Conservation (phyloP, 2,329 filamentous ascomycete genomes). For the Phialocephala subalpina region DNA sequence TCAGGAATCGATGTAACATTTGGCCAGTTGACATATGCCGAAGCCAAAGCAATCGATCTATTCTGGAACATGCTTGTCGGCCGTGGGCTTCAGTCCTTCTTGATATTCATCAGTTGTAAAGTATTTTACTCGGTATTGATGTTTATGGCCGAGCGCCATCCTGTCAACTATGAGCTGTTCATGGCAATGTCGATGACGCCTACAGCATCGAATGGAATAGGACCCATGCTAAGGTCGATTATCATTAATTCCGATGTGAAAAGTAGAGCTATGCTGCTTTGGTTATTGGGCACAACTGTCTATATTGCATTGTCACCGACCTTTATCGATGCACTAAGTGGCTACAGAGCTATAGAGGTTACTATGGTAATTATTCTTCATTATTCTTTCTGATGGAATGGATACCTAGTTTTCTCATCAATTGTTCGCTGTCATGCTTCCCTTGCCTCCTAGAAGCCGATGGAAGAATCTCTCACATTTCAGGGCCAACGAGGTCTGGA, state of each 20-base stretch:
- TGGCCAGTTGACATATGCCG: slow-evolving; percentile 12
- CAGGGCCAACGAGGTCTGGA: too few relatives aligned
- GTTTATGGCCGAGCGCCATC: slow-evolving; percentile 6
- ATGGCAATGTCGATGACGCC: not conserved
- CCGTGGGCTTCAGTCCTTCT: slow-evolving; percentile 3
- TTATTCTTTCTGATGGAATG: not conserved
- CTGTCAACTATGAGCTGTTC: slow-evolving; percentile 14
- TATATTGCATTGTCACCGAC: slow-evolving; percentile 11
- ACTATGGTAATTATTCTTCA: not conserved
- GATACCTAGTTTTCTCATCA: not conserved
- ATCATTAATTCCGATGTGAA: slow-evolving; percentile 1
- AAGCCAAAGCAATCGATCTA: slow-evolving; percentile 16
- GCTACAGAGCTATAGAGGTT: slow-evolving; percentile 9
- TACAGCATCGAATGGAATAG: not conserved
- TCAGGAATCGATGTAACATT: slow-evolving; percentile 13
- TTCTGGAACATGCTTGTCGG: slow-evolving; percentile 12
- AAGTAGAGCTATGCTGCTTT: slow-evolving; percentile 6
- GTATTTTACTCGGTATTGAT: slow-evolving; percentile 8
- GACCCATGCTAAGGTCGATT: not conserved
- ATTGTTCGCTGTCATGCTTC: not conserved
- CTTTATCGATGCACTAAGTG: slow-evolving; percentile 13
- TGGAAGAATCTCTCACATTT: too few relatives aligned
- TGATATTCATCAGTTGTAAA: slow-evolving; percentile 9
- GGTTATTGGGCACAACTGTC: slow-evolving; percentile 10
- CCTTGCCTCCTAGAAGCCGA: too few relatives aligned